Base-by-base conservation (phyloP, 2,329 filamentous ascomycete species). In the Dryadomyces quercivorus region DNA sequence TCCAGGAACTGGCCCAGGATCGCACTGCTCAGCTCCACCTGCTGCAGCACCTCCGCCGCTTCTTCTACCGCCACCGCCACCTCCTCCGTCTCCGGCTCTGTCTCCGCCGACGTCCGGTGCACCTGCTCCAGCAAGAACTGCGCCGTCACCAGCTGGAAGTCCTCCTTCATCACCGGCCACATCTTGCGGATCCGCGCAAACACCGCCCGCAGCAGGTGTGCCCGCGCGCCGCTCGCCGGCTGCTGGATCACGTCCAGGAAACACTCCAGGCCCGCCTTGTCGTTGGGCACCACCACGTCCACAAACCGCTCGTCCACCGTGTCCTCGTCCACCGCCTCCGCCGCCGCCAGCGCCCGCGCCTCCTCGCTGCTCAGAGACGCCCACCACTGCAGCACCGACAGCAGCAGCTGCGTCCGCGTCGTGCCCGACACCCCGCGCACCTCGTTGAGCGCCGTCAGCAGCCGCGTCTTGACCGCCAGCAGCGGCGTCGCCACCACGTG, bases 361-460 rank as follows among this genome's bases (percentile, higher is more conserved):
- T 84, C 73, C 1, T 71, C 67, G 10, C 74, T 70, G 12, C 70
- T 68, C 21, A 87, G 65, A 9, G 70, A 67, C 26, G 81, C 74
- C 88, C 89, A 95, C 63, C 76, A 75, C 55, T 80, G 75, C 36
- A 95, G 72, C 3, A 85, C 69, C 1, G 90, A 88, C n/a, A 92
- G 70, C n/a, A 97, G 71, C 21, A 86, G 74, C 59, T 86, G 82
- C 1, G 82, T 87, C 55, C 89, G 84, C 12, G 84, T 82, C 26
- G 77, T 81, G 7, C 72, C 72, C n/a, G 81, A 82, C 3, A 88
- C 82, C 51, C 82, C 78, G 63, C 89, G 89, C 51, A 91, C 74
- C 53, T 81, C 78, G 61, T 86, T 87, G 36, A 95, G 72, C 4
- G 86, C 73, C 40, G 76, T 75, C n/a, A 97, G 72, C 9, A 97